Evolutionary conservation across 2,329 filamentous ascomycete species (phyloP).

Genomic region (Hymenoscyphus infarciens): DNA sequence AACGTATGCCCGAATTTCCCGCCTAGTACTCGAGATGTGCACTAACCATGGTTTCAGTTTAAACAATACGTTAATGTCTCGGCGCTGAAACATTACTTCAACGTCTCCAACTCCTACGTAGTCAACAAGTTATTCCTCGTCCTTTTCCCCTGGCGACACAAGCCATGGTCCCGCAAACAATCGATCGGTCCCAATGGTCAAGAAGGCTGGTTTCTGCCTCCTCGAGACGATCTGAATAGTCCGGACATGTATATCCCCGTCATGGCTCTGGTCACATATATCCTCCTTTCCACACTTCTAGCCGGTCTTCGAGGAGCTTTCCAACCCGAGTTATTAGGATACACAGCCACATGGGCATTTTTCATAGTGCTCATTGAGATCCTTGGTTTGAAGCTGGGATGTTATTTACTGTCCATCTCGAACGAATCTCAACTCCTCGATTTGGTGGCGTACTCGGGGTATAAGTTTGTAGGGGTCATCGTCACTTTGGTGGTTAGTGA

Average conservation of each 20-base stretch:
- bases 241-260: slow-evolving; percentile 99
- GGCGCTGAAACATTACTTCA: slow-evolving; percentile 97
- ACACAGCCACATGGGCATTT: slow-evolving; percentile 80
- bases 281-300: slow-evolving; percentile 85
- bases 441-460: slow-evolving; percentile 91
- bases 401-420: slow-evolving; percentile 89
- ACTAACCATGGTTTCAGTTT: slow-evolving; percentile 46
- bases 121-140: slow-evolving; percentile 89
- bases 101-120: slow-evolving; percentile 97
- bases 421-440: slow-evolving; percentile 93
- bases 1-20: slow-evolving; percentile 58
- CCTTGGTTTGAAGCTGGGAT: slow-evolving; percentile 83
- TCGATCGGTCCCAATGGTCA: slow-evolving; percentile 65
- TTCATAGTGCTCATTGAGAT: slow-evolving; percentile 85
- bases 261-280: slow-evolving; percentile 97
- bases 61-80: slow-evolving; percentile 87
- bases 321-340: slow-evolving; percentile 87
- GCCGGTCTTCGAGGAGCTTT: slow-evolving; percentile 89
- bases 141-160: slow-evolving; percentile 95
- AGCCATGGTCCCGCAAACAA: slow-evolving; percentile 93
- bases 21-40: not conserved
- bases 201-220: slow-evolving; percentile 79
- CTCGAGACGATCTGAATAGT: slow-evolving; percentile 92
- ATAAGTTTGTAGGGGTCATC: slow-evolving; percentile 98
- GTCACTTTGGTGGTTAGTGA: slow-evolving; percentile 78